phyloP scores from a whole-genome alignment of 345 rosid genomes.

The Citrus sp. region DNA sequence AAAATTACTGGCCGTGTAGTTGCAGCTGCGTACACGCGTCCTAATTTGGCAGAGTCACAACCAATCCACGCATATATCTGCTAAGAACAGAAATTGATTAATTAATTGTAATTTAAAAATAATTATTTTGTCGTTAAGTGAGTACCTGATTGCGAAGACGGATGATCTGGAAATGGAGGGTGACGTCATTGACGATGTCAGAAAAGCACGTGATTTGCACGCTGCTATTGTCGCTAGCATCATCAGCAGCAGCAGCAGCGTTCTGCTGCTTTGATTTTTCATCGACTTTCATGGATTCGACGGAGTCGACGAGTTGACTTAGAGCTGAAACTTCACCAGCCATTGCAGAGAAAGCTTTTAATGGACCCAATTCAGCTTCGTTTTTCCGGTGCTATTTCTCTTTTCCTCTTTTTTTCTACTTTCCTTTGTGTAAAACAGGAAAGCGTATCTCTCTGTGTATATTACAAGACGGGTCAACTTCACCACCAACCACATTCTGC shows the following conservation, averaged over 20 bases:
- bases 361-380: neutral
- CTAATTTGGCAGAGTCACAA: conserved; percentile 68
- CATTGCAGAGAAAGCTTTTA: neutral
- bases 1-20: conserved; percentile 57
- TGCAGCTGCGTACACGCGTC: conserved; percentile 80
- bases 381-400: neutral
- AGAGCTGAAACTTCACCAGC: neutral
- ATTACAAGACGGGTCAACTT: neutral
- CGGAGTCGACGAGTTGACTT: conserved; percentile 20
- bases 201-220: conserved; percentile 56
- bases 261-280: conserved; percentile 2
- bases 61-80: conserved; percentile 88
- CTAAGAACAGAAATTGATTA: neutral
- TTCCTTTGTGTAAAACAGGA: neutral
- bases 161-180: conserved; percentile 76
- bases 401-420: neutral
- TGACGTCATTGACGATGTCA: conserved; percentile 58
- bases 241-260: neutral
- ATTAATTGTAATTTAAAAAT: too few species aligned
- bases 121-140: neutral
- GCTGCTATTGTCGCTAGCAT: conserved; percentile 11
- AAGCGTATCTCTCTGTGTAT: neutral
- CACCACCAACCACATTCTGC: neutral
- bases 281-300: conserved; percentile 18
- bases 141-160: conserved; percentile 63